phyloP scores from a whole-genome alignment of 768 basidiomycete genomes.

The Macrolepiota fuliginosa region DNA sequence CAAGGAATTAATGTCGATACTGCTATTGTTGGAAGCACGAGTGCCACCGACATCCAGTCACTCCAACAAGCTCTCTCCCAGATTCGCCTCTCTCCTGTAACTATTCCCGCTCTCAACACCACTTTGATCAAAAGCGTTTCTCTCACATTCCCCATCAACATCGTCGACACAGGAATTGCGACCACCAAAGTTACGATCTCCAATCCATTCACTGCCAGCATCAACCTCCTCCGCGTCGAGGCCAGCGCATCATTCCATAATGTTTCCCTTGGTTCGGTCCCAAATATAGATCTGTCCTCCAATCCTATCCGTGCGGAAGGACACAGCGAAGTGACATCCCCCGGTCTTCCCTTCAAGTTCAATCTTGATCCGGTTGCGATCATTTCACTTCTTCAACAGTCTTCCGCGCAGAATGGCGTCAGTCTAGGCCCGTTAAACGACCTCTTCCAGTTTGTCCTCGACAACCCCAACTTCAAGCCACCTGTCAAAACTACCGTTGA shows the following conservation, averaged over 20 bases:
- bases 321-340: slow-evolving; percentile 57
- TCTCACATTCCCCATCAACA: slow-evolving; percentile 59
- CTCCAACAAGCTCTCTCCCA: slow-evolving; percentile 59
- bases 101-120: slow-evolving; percentile 61
- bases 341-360: slow-evolving; percentile 55
- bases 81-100: slow-evolving; percentile 57
- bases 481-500: slow-evolving; percentile 57
- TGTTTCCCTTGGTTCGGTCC: slow-evolving; percentile 57
- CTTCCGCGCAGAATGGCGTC: slow-evolving; percentile 52
- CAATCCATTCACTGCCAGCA: slow-evolving; percentile 73
- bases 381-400: slow-evolving; percentile 49
- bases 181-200: slow-evolving; percentile 53
- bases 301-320: slow-evolving; percentile 59
- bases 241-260: slow-evolving; percentile 55
- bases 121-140: slow-evolving; percentile 57
- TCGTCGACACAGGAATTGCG: slow-evolving; percentile 59
- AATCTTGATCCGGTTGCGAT: slow-evolving; percentile 64
- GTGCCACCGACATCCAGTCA: slow-evolving; percentile 59
- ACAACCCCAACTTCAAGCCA: slow-evolving; percentile 49
- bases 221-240: slow-evolving; percentile 55
- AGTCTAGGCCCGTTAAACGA: slow-evolving; percentile 57
- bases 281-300: slow-evolving; percentile 50
- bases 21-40: slow-evolving; percentile 51
- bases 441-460: slow-evolving; percentile 52
- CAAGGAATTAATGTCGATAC: slow-evolving; percentile 58